phyloP scores from a whole-genome alignment of 345 rosid species.

The Melaleuca quinquenervia region DNA sequence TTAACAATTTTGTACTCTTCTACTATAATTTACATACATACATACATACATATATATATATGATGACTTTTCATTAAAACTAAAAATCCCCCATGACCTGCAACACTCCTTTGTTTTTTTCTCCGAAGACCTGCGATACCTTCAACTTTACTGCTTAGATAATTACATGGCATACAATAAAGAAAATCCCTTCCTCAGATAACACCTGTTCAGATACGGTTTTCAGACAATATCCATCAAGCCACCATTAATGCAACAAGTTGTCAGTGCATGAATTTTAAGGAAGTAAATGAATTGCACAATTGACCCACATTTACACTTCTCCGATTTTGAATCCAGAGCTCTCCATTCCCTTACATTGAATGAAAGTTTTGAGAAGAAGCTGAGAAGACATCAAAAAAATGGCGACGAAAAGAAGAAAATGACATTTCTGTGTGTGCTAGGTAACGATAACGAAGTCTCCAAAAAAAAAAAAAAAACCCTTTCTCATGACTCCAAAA shows the following conservation, averaged over 20 bases:
- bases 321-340: not conserved
- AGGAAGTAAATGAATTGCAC: not conserved
- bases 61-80: not conserved
- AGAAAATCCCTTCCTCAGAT: not conserved
- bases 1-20: not conserved
- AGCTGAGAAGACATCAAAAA: not conserved
- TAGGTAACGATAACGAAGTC: not conserved
- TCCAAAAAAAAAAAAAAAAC: not conserved
- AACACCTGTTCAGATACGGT: not conserved
- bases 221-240: not conserved
- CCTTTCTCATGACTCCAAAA: slow-evolving; percentile 51
- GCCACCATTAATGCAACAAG: not conserved
- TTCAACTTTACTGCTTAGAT: not conserved
- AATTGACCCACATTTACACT: not conserved
- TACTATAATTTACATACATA: not conserved
- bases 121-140: not conserved
- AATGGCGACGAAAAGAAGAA: not conserved
- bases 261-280: not conserved
- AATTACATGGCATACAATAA: not conserved
- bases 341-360: not conserved
- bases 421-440: not conserved
- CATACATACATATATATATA: too few relatives aligned
- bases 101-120: not conserved
- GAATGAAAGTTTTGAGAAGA: not conserved
- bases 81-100: not conserved